phyloP scores from a whole-genome alignment of 1,284 basidiomycete genomes.

The Wolfiporia cocos region DNA sequence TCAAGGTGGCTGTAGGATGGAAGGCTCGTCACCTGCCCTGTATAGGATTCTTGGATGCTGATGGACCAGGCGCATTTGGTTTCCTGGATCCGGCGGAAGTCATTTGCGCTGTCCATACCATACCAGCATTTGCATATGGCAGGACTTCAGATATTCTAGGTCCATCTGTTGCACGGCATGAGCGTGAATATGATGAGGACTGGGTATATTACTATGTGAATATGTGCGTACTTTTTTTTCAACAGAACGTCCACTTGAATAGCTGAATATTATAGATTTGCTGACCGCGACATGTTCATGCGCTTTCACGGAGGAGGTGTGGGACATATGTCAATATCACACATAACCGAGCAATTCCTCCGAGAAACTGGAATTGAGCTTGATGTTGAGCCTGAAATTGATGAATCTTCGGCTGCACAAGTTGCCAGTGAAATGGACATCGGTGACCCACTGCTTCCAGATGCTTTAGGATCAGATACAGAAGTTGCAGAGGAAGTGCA shows the following conservation, averaged over 20 bases:
- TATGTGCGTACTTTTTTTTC: conserved; percentile 22
- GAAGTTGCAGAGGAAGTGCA: no score
- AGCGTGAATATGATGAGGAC: conserved; percentile 20
- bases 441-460: no score
- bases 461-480: no score
- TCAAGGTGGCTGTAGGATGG: conserved; percentile 13
- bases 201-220: conserved; percentile 30
- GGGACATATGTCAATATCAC: conserved; percentile 6
- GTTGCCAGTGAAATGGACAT: no score
- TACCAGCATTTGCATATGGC: conserved; percentile 28
- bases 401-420: no score
- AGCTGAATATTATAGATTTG: conserved; percentile 4
- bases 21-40: conserved; percentile 21
- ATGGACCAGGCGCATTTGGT: conserved; percentile 28
- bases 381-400: no score
- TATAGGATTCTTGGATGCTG: conserved; percentile 26
- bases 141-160: conserved; percentile 16
- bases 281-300: conserved; percentile 11
- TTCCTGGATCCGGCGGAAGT: conserved; percentile 34
- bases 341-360: no score
- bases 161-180: conserved; percentile 17
- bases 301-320: conserved; percentile 7
- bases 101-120: conserved; percentile 29
- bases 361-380: no score
- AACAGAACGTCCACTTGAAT: background rate